A percentile compares a stretch with the other conserved stretches of the same genome.
These are phyloP conservation scores for Kodamaea sagamina DNA, from an alignment of 805 yeast species.

Conservation along the genomic window DNA sequence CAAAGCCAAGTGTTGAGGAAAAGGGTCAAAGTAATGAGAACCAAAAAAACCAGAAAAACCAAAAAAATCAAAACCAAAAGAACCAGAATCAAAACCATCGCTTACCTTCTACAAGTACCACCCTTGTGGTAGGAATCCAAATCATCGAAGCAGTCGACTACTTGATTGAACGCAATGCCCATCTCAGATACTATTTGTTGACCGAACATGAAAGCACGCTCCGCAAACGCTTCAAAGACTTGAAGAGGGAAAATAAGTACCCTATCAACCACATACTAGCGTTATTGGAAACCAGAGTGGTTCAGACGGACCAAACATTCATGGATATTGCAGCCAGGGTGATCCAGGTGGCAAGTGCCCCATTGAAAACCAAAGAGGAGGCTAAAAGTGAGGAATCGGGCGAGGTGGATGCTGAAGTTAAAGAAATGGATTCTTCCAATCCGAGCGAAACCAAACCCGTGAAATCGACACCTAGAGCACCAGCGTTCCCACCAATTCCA, in stretches of 20 bases:
- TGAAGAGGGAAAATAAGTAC: slow-evolving; percentile 48
- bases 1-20: slow-evolving; percentile 22
- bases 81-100: too few relatives aligned
- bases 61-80: slow-evolving; percentile 14
- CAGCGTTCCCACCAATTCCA: slow-evolving; percentile 53
- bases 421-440: too few relatives aligned
- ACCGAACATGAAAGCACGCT: slow-evolving; percentile 65
- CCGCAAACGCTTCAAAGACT: slow-evolving; percentile 35
- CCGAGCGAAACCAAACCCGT: too few relatives aligned
- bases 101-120: slow-evolving; percentile 64
- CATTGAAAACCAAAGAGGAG: slow-evolving; percentile 46
- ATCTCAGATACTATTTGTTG: slow-evolving; percentile 71
- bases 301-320: slow-evolving; percentile 70
- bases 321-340: slow-evolving; percentile 77
- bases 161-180: slow-evolving; percentile 65
- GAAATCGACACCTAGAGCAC: slow-evolving; percentile 10
- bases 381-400: slow-evolving; percentile 17
- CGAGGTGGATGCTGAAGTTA: slow-evolving; percentile 3
- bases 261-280: slow-evolving; percentile 72
- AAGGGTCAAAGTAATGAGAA: slow-evolving; percentile 13
- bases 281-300: slow-evolving; percentile 61
- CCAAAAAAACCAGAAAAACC: slow-evolving; percentile 6
- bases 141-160: slow-evolving; percentile 72
- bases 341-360: slow-evolving; percentile 74
- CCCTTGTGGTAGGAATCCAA: slow-evolving; percentile 73